Percentiles rank a stretch among this genome's conserved stretches.
These are phyloP conservation scores for Coelastrella sp. DNA, from an alignment of 139 green algal species.

Conservation along the genomic window DNA sequence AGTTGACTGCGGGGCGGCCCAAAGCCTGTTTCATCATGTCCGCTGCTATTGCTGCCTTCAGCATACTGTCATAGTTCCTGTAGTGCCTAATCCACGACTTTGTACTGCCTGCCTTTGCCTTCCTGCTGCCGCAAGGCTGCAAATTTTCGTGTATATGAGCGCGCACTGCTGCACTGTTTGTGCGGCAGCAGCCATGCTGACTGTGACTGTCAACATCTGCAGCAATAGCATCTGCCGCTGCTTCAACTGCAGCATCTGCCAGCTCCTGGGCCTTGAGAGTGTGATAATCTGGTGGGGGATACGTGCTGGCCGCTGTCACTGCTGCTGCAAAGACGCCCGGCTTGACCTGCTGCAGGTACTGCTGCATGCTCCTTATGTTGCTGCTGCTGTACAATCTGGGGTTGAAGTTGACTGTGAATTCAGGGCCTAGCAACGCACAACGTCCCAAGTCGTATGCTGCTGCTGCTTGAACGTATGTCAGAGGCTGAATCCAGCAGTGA, in stretches of 20 bases:
- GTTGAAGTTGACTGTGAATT: neutral
- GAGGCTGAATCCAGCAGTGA: neutral
- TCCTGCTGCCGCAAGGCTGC: neutral
- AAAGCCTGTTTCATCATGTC: neutral
- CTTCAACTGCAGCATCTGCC: neutral
- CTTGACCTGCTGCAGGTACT: neutral
- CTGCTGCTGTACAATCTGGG: neutral
- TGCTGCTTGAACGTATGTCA: neutral
- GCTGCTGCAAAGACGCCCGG: neutral
- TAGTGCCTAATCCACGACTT: neutral
- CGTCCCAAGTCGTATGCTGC: neutral
- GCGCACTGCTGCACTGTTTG: neutral
- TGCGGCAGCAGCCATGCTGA: neutral
- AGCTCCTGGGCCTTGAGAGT: neutral
- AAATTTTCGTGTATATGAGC: neutral
- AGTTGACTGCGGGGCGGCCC: neutral
- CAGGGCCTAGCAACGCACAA: neutral
- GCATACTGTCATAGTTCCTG: neutral
- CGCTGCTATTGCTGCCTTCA: neutral
- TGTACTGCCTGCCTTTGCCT: neutral
- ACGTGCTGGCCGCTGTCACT: neutral
- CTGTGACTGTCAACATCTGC: neutral
- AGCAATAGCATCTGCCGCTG: neutral
- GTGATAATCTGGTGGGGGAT: neutral
- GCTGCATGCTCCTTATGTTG: neutral